A percentile compares a stretch with the other conserved stretches of the same genome.
Evolutionary conservation across 192 early-diverging fungal species (phyloP).

Genomic region (Rhizophagus sp.): DNA sequence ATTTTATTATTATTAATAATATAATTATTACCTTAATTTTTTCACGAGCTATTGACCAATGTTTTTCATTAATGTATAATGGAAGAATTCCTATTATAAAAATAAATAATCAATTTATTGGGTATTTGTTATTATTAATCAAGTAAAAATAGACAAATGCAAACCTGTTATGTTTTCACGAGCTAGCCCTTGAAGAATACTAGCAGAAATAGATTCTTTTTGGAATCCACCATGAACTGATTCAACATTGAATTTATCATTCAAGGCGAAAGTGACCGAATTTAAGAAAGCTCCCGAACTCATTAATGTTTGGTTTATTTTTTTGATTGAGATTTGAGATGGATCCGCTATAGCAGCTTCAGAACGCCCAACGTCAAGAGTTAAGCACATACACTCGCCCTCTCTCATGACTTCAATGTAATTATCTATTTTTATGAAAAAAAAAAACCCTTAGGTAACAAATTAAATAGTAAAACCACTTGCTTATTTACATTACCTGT

Average conservation of each 20-base stretch:
- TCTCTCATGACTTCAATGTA: constrained; percentile 40
- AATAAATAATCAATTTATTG: background rate
- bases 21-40: constrained; percentile 41
- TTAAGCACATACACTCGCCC: constrained; percentile 47
- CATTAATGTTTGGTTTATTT: constrained; percentile 43
- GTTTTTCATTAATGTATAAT: constrained; percentile 43
- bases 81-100: constrained; percentile 35
- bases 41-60: constrained; percentile 44
- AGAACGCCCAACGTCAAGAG: constrained; percentile 40
- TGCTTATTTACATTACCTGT: constrained; percentile 31
- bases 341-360: constrained; percentile 44
- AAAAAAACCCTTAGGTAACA: background rate
- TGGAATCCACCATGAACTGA: constrained; percentile 47
- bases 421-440: constrained; percentile 11
- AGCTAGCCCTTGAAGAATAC: constrained; percentile 40
- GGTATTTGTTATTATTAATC: background rate
- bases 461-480: background rate
- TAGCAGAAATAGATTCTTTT: constrained; percentile 28
- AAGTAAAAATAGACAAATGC: background rate
- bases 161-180: constrained; percentile 45
- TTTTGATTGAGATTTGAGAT: constrained; percentile 44
- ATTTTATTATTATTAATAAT: background rate
- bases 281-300: constrained; percentile 45
- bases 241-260: constrained; percentile 30
- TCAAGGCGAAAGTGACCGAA: constrained; percentile 37